Conservation (phyloP, 1,284 basidiomycete genomes). For the Garcileccinum viscosum region DNA sequence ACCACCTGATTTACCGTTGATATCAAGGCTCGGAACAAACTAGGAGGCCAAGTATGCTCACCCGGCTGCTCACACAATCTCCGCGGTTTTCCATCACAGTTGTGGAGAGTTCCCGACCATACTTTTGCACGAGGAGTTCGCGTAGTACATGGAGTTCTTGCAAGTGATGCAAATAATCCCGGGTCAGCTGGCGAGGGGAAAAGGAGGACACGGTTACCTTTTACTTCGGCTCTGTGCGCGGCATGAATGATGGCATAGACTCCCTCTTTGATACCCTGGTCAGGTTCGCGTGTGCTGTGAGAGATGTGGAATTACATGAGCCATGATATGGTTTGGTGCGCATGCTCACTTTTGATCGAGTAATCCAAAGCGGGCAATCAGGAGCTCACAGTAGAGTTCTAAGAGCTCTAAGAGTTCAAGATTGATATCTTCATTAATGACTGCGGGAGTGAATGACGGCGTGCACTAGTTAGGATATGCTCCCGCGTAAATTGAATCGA, state of each 20-base stretch:
- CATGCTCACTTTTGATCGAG: conserved; percentile 80
- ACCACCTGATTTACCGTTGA: conserved; percentile 55
- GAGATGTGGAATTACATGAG: conserved; percentile 5
- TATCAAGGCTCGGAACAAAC: background rate
- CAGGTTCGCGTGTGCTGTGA: conserved; percentile 78
- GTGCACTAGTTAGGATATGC: conserved; percentile 10
- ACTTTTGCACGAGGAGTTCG: conserved; percentile 95
- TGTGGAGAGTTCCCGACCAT: conserved; percentile 82
- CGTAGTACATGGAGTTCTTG: conserved; percentile 89
- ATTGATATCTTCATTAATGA: conserved; percentile 87
- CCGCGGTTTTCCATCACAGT: conserved; percentile 85
- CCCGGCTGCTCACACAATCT: conserved; percentile 79
- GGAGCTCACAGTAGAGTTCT: conserved; percentile 91
- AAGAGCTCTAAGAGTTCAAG: conserved; percentile 89
- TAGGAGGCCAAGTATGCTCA: conserved; percentile 45
- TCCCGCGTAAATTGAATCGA: conserved; percentile 7
- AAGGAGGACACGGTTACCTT: conserved; percentile 58
- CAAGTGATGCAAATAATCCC: conserved; percentile 7
- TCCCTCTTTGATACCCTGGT: conserved; percentile 80
- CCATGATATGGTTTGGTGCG: background rate
- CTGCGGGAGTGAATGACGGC: conserved; percentile 39
- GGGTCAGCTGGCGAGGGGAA: conserved; percentile 8
- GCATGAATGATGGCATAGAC: conserved; percentile 86
- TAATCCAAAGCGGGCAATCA: conserved; percentile 91
- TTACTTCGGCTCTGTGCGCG: conserved; percentile 88